These are phyloP conservation scores for Ilyonectria robusta DNA, from an alignment of 2,329 filamentous ascomycete genomes.

Conservation along the genomic window DNA sequence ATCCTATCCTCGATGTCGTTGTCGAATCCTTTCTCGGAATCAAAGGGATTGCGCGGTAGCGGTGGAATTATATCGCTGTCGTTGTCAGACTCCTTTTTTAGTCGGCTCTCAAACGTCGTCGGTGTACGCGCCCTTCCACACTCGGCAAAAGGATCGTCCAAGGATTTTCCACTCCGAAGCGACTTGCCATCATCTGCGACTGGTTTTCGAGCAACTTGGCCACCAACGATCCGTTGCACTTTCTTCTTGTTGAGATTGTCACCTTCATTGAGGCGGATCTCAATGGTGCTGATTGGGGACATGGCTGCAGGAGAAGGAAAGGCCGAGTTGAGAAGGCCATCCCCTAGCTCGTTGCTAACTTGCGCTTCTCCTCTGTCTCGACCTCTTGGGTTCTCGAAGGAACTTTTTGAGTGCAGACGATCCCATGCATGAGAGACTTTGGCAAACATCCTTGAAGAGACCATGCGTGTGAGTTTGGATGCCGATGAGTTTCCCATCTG, in stretches of 20 bases:
- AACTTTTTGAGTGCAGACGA: conserved; percentile 48
- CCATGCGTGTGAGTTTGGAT: conserved; percentile 48
- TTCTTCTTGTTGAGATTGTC: conserved; percentile 54
- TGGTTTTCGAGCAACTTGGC: conserved; percentile 48
- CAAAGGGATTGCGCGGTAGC: conserved; percentile 49
- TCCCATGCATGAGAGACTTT: conserved; percentile 54
- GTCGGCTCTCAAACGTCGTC: conserved; percentile 43
- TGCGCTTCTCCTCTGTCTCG: background rate
- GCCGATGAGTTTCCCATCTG: conserved; percentile 24
- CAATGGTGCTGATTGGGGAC: conserved; percentile 49
- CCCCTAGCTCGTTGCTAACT: conserved; percentile 1
- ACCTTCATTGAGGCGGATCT: conserved; percentile 54
- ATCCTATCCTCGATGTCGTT: conserved; percentile 56
- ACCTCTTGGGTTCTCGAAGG: conserved; percentile 37
- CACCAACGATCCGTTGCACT: conserved; percentile 51
- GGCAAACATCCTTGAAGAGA: conserved; percentile 50
- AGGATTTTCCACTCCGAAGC: conserved; percentile 42
- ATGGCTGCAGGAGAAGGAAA: conserved; percentile 25
- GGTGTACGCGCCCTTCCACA: conserved; percentile 32
- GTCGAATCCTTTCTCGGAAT: conserved; percentile 56
- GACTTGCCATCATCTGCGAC: conserved; percentile 48
- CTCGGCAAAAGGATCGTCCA: conserved; percentile 52
- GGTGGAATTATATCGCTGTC: conserved; percentile 14
- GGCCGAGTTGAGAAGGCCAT: conserved; percentile 17
- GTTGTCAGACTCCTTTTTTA: conserved; percentile 32